Evolutionary conservation across 352 stramenopile species (phyloP).

Genomic region (Phytopythium boreale): DNA sequence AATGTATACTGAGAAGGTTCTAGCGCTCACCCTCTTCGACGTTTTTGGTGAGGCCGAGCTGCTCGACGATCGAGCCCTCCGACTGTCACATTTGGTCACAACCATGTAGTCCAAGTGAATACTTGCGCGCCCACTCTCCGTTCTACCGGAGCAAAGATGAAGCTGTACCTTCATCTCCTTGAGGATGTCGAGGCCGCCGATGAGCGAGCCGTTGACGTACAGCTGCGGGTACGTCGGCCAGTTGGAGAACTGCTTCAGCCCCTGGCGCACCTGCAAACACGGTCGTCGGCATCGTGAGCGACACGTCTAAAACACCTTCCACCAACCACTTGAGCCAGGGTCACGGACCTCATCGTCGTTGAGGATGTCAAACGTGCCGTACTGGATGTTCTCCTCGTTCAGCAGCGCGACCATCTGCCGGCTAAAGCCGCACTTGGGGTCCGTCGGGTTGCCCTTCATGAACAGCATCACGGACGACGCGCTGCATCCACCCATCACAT

Average conservation of each 20-base stretch:
- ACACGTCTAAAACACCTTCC: not conserved
- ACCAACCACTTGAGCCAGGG: slow-evolving; percentile 1
- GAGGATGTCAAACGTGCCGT: slow-evolving; percentile 97
- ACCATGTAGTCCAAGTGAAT: too few species aligned
- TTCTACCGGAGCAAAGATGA: too few species aligned
- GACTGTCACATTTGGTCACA: slow-evolving; percentile 10
- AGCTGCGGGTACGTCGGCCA: slow-evolving; percentile 99
- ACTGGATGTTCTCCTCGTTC: slow-evolving; percentile 91
- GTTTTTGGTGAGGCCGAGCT: slow-evolving; percentile 72
- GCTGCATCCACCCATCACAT: slow-evolving; percentile 12
- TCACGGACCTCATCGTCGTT: slow-evolving; percentile 85
- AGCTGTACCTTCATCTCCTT: slow-evolving; percentile 97
- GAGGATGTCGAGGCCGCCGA: slow-evolving; percentile 97
- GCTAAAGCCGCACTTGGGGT: slow-evolving; percentile 96
- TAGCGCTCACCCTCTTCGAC: slow-evolving; percentile 35
- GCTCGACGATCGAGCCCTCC: slow-evolving; percentile 74
- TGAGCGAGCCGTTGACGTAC: slow-evolving; percentile 96
- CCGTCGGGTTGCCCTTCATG: slow-evolving; percentile 97
- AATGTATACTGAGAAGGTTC: too few species aligned
- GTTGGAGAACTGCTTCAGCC: slow-evolving; percentile 95
- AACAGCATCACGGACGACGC: slow-evolving; percentile 96
- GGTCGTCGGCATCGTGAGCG: not conserved
- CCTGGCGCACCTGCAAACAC: slow-evolving; percentile 84
- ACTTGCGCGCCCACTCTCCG: too few species aligned
- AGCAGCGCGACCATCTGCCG: slow-evolving; percentile 93